These are phyloP conservation scores for Penicillium silybi DNA, from an alignment of 495 filamentous ascomycete species.

Conservation along the genomic window DNA sequence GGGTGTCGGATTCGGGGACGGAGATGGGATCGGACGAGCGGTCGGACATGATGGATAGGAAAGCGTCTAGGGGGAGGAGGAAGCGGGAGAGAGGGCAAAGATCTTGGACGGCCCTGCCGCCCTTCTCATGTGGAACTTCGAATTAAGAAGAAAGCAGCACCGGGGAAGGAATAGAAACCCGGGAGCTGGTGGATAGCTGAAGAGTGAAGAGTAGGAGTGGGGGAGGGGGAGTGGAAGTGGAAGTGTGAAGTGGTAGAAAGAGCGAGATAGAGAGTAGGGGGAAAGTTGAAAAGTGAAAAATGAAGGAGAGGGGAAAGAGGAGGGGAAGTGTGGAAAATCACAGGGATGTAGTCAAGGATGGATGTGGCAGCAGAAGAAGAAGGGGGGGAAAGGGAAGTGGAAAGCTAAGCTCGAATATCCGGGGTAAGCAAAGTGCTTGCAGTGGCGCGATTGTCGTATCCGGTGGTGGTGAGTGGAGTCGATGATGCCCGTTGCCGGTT, in stretches of 20 bases:
- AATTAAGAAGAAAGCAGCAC: neutral
- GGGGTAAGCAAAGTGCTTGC: conserved; percentile 1
- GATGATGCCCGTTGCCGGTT: neutral
- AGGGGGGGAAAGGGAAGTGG: neutral
- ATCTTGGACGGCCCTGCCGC: conserved; percentile 29
- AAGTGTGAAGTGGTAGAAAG: neutral
- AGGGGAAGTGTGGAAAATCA: too few species aligned
- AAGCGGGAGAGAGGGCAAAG: conserved; percentile 9
- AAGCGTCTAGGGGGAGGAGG: neutral
- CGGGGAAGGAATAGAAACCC: neutral
- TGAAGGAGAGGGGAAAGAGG: neutral
- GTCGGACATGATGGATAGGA: conserved; percentile 40
- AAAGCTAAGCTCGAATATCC: neutral
- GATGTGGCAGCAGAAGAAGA: neutral
- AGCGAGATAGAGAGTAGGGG: neutral
- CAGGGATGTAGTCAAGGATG: too few species aligned
- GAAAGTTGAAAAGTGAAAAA: neutral
- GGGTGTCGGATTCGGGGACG: conserved; percentile 36
- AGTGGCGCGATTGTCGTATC: neutral
- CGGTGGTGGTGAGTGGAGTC: conserved; percentile 1
- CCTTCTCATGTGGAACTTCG: conserved; percentile 21
- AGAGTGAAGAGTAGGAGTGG: neutral
- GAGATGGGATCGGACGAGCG: conserved; percentile 47
- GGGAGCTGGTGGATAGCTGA: neutral
- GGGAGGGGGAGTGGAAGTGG: neutral